phyloP scores from a whole-genome alignment of 352 stramenopile genomes.

The Phytophthora vignae region DNA sequence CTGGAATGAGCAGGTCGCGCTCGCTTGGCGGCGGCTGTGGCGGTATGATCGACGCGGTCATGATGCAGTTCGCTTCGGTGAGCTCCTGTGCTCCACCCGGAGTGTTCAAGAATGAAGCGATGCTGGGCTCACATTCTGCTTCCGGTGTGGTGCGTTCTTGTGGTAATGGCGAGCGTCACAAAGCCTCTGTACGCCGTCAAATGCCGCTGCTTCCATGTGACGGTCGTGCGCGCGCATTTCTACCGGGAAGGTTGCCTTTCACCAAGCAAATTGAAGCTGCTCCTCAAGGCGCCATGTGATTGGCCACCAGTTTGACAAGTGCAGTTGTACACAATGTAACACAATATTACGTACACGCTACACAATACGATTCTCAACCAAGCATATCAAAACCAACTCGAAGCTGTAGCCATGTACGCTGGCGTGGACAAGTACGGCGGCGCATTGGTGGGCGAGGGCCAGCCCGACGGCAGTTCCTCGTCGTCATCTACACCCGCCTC shows the following conservation, averaged over 20 bases:
- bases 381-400: constrained; percentile 17
- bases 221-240: not conserved
- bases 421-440: constrained; percentile 87
- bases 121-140: not conserved
- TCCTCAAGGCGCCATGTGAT: not conserved
- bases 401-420: constrained; percentile 82
- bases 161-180: not conserved
- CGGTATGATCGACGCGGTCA: not conserved
- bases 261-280: constrained; percentile 5
- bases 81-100: not conserved
- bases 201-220: constrained; percentile 3
- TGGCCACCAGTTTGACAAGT: not conserved
- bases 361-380: constrained; percentile 14
- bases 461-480: constrained; percentile 40
- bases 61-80: not conserved
- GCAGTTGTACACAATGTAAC: not conserved
- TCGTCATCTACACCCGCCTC: constrained; percentile 18
- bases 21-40: not conserved
- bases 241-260: not conserved
- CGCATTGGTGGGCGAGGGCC: constrained; percentile 69
- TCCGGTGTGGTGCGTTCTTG: not conserved
- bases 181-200: constrained; percentile 1
- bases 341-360: not conserved
- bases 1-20: constrained; percentile 5
- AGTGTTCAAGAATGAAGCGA: constrained; percentile 6